Percentiles rank a stretch among this genome's conserved stretches.
These are phyloP conservation scores for Meyerozyma sp. DNA, from an alignment of 1,139 yeast species.

Conservation along the genomic window DNA sequence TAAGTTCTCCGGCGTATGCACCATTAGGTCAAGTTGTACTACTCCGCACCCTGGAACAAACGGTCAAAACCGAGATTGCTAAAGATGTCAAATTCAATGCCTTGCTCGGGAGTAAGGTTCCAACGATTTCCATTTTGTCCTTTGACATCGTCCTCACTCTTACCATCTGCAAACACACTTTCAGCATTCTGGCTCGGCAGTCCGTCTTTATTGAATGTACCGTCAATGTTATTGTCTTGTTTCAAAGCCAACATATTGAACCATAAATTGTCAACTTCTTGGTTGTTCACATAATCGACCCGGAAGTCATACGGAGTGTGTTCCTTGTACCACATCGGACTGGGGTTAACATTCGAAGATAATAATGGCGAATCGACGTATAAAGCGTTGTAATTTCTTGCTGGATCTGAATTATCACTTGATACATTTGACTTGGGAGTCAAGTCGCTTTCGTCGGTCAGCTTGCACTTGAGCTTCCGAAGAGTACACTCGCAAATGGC, in stretches of 20 bases:
- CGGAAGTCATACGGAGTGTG: slow-evolving; percentile 5
- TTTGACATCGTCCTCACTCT: not conserved
- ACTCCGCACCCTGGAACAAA: not conserved
- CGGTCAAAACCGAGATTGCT: not conserved
- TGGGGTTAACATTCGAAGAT: not conserved
- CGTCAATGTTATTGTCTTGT: not conserved
- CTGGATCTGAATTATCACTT: not conserved
- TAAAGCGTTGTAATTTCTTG: too few relatives aligned
- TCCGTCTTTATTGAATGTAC: not conserved
- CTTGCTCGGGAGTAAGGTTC: not conserved
- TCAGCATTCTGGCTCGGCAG: not conserved
- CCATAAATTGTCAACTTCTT: slow-evolving; percentile 2
- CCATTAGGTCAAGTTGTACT: not conserved
- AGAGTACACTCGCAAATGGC: not conserved
- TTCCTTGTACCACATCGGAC: not conserved
- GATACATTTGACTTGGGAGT: not conserved
- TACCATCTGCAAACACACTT: not conserved
- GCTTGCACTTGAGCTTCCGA: not conserved
- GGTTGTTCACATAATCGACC: slow-evolving; percentile 2
- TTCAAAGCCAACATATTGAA: not conserved
- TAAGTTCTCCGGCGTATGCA: slow-evolving; percentile 56
- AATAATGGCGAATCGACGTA: not conserved
- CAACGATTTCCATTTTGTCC: not conserved
- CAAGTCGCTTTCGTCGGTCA: not conserved
- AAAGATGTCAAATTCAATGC: not conserved